Evolutionary conservation across 2,329 filamentous ascomycete species (phyloP), one percentile per base, ranked within the genome.

Genomic region (Didymella sp.): DNA sequence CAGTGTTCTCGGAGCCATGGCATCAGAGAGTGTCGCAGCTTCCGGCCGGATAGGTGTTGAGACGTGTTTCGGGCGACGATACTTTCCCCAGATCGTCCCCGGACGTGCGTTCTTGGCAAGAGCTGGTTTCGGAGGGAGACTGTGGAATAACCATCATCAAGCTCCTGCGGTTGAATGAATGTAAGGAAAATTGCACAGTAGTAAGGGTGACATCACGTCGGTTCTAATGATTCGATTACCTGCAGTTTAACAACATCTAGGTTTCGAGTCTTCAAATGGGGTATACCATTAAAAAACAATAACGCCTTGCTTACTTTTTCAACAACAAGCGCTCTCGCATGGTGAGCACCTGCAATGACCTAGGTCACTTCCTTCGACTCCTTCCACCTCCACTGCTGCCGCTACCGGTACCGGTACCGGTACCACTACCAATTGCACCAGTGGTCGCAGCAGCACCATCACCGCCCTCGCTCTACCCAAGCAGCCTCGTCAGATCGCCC

Each of bases 401-500:
- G 2, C 15, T 30, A n/a, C 31, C 22, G 2, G 21, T 30, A n/a
- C 31, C 31, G 17, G 8, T 21, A 12, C 43, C 22, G 11, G 28
- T 25, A 1, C 13, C 44, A 25, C 22, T 25, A 19, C 33, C 37
- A 24, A 12, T 24, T 4, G 11, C 27, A 4, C 13, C n/a, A 25
- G 38, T 40, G 40, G 11, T 35, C n/a, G 33, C 21, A 19, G 12
- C 24, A 17, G 27, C 41, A 28, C 27, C 41, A 30, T 17, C 27
- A 27, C 44, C 46, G 46, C 40, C 28, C 42, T 64, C 35, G 8
- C 21, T n/a, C 38, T 41, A 22, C 38, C 71, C 74, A 17, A 81
- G 58, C 61, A 81, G 63, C 59, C 73, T 74, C 61, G 77, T 73
- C 49, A 81, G 71, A 63, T 81, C 79, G 30, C 71, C 76, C 51